phyloP scores from a whole-genome alignment of 2,329 filamentous ascomycete genomes.

The Diaporthe eres region DNA sequence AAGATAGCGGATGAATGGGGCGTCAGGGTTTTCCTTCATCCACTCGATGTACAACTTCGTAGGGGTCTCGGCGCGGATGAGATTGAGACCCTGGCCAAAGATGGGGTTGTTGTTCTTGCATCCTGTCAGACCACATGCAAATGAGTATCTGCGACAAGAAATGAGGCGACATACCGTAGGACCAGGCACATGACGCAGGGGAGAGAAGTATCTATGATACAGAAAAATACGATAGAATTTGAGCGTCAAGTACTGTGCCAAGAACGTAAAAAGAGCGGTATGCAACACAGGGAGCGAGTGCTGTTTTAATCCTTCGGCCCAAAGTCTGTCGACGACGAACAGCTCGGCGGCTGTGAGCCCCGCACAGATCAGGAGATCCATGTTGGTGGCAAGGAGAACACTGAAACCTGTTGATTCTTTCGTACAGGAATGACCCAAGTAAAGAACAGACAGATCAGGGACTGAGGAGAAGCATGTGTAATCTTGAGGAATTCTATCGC shows the following conservation, averaged over 20 bases:
- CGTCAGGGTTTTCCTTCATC: conserved; percentile 51
- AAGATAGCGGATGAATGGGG: conserved; percentile 56
- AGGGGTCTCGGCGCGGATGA: conserved; percentile 49
- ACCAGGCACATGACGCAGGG: conserved; percentile 29
- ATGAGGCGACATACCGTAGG: conserved; percentile 2
- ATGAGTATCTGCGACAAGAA: not conserved
- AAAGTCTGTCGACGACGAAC: not conserved
- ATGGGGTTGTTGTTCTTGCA: conserved; percentile 55
- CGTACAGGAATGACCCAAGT: not conserved
- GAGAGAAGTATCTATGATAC: conserved; percentile 24
- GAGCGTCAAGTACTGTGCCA: conserved; percentile 24
- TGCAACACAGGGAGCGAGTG: not conserved
- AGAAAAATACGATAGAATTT: conserved; percentile 32
- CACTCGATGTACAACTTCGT: conserved; percentile 49
- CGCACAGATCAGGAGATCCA: conserved; percentile 3
- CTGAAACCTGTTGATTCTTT: not conserved
- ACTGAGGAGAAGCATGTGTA: not conserved
- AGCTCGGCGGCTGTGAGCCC: not conserved
- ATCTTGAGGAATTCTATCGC: not conserved
- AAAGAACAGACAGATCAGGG: not conserved
- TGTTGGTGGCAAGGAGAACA: not conserved
- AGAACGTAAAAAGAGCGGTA: not conserved
- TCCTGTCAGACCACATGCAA: not conserved
- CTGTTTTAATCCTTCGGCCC: not conserved
- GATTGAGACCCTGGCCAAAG: conserved; percentile 57